These are phyloP conservation scores for Kluyveromyces dobzhanskii DNA, from an alignment of 805 yeast genomes.

Conservation along the genomic window DNA sequence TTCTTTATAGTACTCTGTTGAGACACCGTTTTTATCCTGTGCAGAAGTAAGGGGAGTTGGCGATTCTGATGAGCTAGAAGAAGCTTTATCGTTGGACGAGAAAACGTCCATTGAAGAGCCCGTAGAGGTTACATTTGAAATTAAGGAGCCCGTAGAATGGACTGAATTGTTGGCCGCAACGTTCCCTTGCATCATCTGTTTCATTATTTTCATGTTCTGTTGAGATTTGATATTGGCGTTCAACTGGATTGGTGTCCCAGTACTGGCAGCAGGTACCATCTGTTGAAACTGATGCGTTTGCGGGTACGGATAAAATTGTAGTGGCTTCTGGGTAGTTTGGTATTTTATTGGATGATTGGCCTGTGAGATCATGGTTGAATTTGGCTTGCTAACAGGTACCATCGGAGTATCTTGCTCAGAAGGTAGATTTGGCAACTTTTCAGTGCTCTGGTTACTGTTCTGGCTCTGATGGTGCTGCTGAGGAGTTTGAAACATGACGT, in stretches of 20 bases:
- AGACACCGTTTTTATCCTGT: conserved; percentile 8
- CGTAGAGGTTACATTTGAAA: conserved; percentile 12
- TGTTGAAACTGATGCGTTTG: conserved; percentile 12
- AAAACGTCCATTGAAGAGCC: conserved; percentile 19
- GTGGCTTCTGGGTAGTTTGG: conserved; percentile 27
- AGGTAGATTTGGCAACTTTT: conserved; percentile 2
- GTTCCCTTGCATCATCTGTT: conserved; percentile 8
- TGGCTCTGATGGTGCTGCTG: conserved; percentile 16
- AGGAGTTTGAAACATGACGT: conserved; percentile 27
- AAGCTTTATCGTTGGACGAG: conserved; percentile 19
- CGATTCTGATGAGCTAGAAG: conserved; percentile 21
- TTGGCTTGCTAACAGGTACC: neutral
- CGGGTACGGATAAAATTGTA: conserved; percentile 27
- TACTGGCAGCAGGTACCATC: conserved; percentile 8
- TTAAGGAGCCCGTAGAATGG: conserved; percentile 6
- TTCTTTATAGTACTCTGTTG: conserved; percentile 23
- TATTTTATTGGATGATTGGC: conserved; percentile 4
- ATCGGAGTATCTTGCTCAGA: conserved; percentile 3
- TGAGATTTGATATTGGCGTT: conserved; percentile 30
- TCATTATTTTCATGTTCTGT: conserved; percentile 15
- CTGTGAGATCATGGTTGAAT: neutral
- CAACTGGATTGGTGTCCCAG: conserved; percentile 11
- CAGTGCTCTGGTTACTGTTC: conserved; percentile 3
- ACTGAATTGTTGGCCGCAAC: neutral
- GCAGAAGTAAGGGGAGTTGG: conserved; percentile 12